A percentile compares a stretch with the other conserved stretches of the same genome.
These are phyloP conservation scores for Nemania diffusa DNA, from an alignment of 2,329 filamentous ascomycete species.

Conservation along the genomic window DNA sequence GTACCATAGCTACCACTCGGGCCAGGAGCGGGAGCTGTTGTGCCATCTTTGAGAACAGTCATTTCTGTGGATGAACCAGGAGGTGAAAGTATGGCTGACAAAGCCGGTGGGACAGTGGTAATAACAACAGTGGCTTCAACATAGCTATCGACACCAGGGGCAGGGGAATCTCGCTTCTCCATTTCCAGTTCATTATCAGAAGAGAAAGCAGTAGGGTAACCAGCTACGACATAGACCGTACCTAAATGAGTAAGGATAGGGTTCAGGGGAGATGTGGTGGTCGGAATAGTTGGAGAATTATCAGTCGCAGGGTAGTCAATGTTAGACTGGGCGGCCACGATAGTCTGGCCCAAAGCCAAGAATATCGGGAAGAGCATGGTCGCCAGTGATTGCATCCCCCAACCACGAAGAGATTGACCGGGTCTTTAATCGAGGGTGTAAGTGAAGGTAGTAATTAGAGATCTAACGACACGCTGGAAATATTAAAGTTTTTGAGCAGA, in stretches of 20 bases:
- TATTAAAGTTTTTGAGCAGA: constrained; percentile 5
- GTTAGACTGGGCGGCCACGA: constrained; percentile 13
- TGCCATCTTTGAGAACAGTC: constrained; percentile 16
- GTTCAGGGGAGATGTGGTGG: not conserved
- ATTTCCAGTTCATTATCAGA: constrained; percentile 12
- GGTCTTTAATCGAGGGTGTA: not conserved
- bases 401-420: not conserved
- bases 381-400: constrained; percentile 25
- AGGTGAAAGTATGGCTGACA: constrained; percentile 27
- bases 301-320: not conserved
- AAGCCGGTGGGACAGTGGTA: constrained; percentile 25
- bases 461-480: constrained; percentile 16
- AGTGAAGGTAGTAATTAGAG: constrained; percentile 15
- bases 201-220: not conserved
- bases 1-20: constrained; percentile 34
- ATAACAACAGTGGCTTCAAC: constrained; percentile 32
- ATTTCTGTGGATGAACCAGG: constrained; percentile 16
- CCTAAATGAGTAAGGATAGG: constrained; percentile 23
- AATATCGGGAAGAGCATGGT: constrained; percentile 35
- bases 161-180: constrained; percentile 11
- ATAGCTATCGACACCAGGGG: constrained; percentile 3
- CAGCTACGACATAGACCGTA: constrained; percentile 24
- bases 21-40: not conserved
- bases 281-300: constrained; percentile 9
- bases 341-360: constrained; percentile 37